A percentile compares a stretch with the other conserved stretches of the same genome.
These are phyloP conservation scores for Mortierella sp. DNA, from an alignment of 371 early-diverging fungal species.

Conservation along the genomic window DNA sequence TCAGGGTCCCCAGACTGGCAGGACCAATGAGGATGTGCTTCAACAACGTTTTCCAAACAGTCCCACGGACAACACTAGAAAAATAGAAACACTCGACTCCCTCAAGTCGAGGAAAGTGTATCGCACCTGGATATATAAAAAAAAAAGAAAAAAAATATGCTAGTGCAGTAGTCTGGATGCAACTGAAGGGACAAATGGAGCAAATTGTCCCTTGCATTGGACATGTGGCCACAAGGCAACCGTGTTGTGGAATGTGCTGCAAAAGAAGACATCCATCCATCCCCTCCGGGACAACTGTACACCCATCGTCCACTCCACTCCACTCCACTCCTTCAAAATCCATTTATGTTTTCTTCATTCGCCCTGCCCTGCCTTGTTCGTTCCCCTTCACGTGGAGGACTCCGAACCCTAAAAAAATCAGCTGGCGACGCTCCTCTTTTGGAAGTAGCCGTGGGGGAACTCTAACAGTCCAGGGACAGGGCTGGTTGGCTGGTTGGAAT, in stretches of 20 bases:
- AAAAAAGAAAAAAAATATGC: not conserved
- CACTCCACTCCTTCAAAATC: not conserved
- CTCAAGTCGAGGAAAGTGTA: too few relatives aligned
- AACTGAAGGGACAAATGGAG: not conserved
- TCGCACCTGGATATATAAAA: too few relatives aligned
- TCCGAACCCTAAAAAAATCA: not conserved
- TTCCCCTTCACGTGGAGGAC: constrained; percentile 1
- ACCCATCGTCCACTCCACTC: not conserved
- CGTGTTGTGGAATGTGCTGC: not conserved
- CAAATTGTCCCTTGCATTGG: not conserved
- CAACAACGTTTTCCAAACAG: constrained; percentile 12
- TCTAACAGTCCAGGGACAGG: not conserved
- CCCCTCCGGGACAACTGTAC: not conserved
- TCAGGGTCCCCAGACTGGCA: constrained; percentile 23
- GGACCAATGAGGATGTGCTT: constrained; percentile 5
- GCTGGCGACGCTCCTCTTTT: not conserved
- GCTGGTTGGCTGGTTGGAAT: not conserved
- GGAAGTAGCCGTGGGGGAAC: not conserved
- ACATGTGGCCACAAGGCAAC: not conserved
- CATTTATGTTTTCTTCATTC: too few relatives aligned
- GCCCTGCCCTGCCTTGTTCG: not conserved
- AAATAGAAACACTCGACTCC: not conserved
- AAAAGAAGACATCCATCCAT: not conserved
- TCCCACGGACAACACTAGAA: constrained; percentile 17
- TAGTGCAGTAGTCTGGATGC: too few relatives aligned